These are phyloP conservation scores for Annulohypoxylon moriforme DNA, from an alignment of 495 filamentous ascomycete species.

Conservation along the genomic window DNA sequence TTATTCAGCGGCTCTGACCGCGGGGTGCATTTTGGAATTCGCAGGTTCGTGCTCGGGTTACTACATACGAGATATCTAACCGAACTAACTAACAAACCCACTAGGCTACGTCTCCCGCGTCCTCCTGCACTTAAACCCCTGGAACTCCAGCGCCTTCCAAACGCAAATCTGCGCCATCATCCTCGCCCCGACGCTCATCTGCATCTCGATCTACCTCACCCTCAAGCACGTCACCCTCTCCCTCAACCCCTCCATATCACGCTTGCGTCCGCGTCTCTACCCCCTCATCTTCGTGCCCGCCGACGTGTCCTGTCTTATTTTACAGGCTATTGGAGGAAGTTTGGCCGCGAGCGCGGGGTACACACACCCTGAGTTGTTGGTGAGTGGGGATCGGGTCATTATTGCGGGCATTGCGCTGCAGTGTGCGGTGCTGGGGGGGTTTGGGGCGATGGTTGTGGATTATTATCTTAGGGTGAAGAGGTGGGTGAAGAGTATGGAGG, in stretches of 20 bases:
- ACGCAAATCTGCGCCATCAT: conserved; percentile 76
- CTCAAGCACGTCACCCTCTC: conserved; percentile 72
- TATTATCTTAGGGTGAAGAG: conserved; percentile 61
- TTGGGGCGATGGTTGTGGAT: conserved; percentile 62
- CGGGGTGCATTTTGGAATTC: conserved; percentile 58
- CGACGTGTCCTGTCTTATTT: conserved; percentile 70
- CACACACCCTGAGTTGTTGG: conserved; percentile 50
- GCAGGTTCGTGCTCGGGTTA: conserved; percentile 52
- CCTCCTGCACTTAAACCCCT: conserved; percentile 69
- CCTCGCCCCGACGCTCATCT: conserved; percentile 72
- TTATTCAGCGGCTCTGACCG: conserved; percentile 63
- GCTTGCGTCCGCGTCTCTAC: conserved; percentile 67
- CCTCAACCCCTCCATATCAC: conserved; percentile 65
- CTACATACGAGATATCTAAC: too few species aligned
- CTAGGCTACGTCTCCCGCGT: conserved; percentile 70
- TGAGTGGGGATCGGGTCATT: conserved; percentile 71
- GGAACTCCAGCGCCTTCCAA: conserved; percentile 68
- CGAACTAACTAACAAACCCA: neutral
- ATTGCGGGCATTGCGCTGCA: conserved; percentile 79
- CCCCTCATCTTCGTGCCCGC: conserved; percentile 73
- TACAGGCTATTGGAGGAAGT: conserved; percentile 74
- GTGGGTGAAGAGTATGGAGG: conserved; percentile 49
- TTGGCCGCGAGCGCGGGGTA: conserved; percentile 65
- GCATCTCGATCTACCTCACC: conserved; percentile 74
- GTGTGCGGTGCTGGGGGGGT: conserved; percentile 70